Evolutionary conservation across 176 grass and related monocot species (phyloP), one percentile per base, ranked within the genome.

Genomic region (Zoysia pacifica): DNA sequence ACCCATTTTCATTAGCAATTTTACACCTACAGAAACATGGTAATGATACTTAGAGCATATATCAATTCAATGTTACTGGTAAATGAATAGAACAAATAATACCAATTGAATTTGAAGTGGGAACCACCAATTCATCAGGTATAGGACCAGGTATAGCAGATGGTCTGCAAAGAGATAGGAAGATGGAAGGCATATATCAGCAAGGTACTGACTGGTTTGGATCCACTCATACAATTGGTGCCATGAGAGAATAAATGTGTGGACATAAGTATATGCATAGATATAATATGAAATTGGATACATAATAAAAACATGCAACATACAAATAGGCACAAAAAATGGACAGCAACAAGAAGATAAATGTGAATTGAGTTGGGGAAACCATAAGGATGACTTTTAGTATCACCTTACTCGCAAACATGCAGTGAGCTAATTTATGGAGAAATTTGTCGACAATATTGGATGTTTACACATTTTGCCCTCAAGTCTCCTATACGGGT

Each of bases 1-100:
- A 15, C 95, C 95, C 95, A 94, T 98, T 91, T 94, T 98, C 88
- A 91, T 90, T 72, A 98, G 72, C 79, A 98, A 79, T 47, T 87
- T 87, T 67, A 89, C 73, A 79, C 95, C 95, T 98, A 80, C 52
- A 47, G 70, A 84, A 81, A 73, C 74, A 81, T 84, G 69, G 80
- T 70, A 28, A 55, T 43, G 3, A 55, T 67, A 28, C 28, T 28
- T 28, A 74, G 28, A 66, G 20, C 46, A 40, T 46, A 83, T 14
- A 84, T 60, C 18, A 48, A 78, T 54, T 42, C 28, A n/a, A 56
- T 67, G 28, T 70, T 48, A 19, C 61, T 75, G 71, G 56, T 46
- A 69, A 79, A 88, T 54, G 3, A 75, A 49, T 0, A 76, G 35
- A 85, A 55, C 6, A 74, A 16, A 81, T 62, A 81, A 84, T 66